Conservation (phyloP, 495 filamentous ascomycete genomes). For the Penicillium odoratum region DNA sequence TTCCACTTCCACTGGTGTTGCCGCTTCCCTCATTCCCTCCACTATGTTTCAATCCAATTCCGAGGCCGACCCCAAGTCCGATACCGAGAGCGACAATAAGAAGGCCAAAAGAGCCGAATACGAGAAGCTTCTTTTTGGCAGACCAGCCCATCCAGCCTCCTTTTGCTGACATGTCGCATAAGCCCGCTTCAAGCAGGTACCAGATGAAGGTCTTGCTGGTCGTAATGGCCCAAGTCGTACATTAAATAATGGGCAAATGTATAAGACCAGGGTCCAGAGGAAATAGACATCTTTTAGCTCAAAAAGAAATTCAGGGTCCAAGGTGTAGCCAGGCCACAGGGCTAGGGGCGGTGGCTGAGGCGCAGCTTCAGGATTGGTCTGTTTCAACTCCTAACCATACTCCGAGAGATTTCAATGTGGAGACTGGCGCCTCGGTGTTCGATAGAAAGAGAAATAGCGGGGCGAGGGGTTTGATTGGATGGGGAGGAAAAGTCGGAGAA, state of each 20-base stretch:
- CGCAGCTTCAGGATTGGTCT: background rate
- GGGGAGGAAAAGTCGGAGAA: background rate
- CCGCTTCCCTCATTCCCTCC: conserved; percentile 10
- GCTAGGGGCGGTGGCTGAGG: background rate
- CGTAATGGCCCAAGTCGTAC: background rate
- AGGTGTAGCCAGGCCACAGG: background rate
- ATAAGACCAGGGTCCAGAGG: background rate
- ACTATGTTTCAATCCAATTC: conserved; percentile 35
- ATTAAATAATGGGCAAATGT: background rate
- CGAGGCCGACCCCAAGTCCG: conserved; percentile 53
- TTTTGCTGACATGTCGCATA: conserved; percentile 1
- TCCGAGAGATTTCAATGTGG: background rate
- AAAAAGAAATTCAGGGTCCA: conserved; percentile 7
- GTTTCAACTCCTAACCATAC: background rate
- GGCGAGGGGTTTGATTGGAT: background rate
- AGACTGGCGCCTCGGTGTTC: background rate
- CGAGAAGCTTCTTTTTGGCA: conserved; percentile 39
- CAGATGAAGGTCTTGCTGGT: background rate
- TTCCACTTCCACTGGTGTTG: conserved; percentile 18
- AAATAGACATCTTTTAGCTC: conserved; percentile 6
- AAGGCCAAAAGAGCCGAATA: conserved; percentile 28
- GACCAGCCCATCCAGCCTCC: conserved; percentile 38
- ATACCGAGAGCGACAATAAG: conserved; percentile 50
- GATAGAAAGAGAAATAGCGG: background rate
- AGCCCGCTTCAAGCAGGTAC: background rate